Percentiles rank a stretch among this genome's conserved stretches.
phyloP scores from a whole-genome alignment of 2,329 filamentous ascomycete genomes.

The Aspergillus tanneri region DNA sequence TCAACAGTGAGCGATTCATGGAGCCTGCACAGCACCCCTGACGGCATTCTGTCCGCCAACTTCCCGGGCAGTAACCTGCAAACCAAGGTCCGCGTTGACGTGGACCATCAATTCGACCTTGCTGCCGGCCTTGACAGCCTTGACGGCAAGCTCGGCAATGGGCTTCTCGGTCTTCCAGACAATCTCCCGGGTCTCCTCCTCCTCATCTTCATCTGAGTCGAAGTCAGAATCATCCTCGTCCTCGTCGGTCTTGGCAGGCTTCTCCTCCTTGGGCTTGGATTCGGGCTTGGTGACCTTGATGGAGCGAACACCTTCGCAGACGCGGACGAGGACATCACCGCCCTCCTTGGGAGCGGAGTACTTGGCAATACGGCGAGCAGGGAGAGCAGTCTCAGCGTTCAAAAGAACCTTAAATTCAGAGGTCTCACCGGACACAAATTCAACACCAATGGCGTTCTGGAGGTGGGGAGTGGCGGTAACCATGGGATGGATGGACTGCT shows the following conservation, averaged over 20 bases:
- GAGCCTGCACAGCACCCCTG: slow-evolving; percentile 58
- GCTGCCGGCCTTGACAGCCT: slow-evolving; percentile 77
- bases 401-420: slow-evolving; percentile 79
- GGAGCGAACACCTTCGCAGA: slow-evolving; percentile 83
- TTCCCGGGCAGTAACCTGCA: slow-evolving; percentile 79
- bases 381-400: slow-evolving; percentile 81
- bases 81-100: slow-evolving; percentile 72
- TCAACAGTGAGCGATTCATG: slow-evolving; percentile 21
- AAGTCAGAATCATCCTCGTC: slow-evolving; percentile 62
- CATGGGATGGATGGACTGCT: slow-evolving; percentile 91
- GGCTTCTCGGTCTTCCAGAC: slow-evolving; percentile 83
- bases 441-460: slow-evolving; percentile 80
- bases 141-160: slow-evolving; percentile 82
- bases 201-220: slow-evolving; percentile 62
- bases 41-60: slow-evolving; percentile 85
- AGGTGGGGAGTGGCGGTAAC: slow-evolving; percentile 94
- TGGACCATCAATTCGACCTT: slow-evolving; percentile 96
- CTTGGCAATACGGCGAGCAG: slow-evolving; percentile 79
- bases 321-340: slow-evolving; percentile 82
- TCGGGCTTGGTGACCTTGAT: slow-evolving; percentile 92
- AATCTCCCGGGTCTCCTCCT: slow-evolving; percentile 86
- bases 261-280: slow-evolving; percentile 66
- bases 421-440: slow-evolving; percentile 61
- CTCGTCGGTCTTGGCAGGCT: slow-evolving; percentile 58
- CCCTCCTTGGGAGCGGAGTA: slow-evolving; percentile 74